Evolutionary conservation across 176 grass and related monocot species (phyloP).

Genomic region (Musa beccarii): DNA sequence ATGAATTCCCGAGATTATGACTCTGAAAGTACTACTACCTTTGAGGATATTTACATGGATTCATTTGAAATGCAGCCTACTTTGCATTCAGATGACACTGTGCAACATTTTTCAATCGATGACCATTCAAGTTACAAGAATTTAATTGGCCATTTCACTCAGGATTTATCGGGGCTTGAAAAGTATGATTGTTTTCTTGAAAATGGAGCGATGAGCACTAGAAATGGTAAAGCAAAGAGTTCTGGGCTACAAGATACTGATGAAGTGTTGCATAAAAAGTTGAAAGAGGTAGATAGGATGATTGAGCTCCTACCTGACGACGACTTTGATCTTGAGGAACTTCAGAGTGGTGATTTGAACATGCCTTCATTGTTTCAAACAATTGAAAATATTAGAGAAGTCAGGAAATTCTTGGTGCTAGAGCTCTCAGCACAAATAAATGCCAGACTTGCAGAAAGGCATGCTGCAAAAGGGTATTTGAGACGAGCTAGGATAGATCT

Average conservation of each 20-base stretch:
- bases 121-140: background rate
- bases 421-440: constrained; percentile 74
- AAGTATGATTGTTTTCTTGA: background rate
- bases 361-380: constrained; percentile 40
- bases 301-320: constrained; percentile 34
- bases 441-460: constrained; percentile 60
- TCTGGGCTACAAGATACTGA: constrained; percentile 39
- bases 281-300: constrained; percentile 52
- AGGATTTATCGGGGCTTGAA: constrained; percentile 1
- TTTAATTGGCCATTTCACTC: background rate
- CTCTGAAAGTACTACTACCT: constrained; percentile 30
- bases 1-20: constrained; percentile 11
- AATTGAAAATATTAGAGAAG: constrained; percentile 49
- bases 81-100: background rate
- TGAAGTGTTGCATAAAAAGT: constrained; percentile 48
- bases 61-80: constrained; percentile 8
- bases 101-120: background rate
- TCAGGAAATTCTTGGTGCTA: constrained; percentile 49
- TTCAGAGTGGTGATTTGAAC: constrained; percentile 23
- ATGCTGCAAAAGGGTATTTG: constrained; percentile 45
- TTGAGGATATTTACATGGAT: constrained; percentile 90
- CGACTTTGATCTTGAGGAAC: constrained; percentile 38
- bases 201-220: background rate
- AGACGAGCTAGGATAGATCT: constrained; percentile 48
- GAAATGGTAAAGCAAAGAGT: background rate